Percentiles rank a stretch among this genome's conserved stretches.
Conservation (phyloP, 306 rosid species). For the Lupinus albus region DNA sequence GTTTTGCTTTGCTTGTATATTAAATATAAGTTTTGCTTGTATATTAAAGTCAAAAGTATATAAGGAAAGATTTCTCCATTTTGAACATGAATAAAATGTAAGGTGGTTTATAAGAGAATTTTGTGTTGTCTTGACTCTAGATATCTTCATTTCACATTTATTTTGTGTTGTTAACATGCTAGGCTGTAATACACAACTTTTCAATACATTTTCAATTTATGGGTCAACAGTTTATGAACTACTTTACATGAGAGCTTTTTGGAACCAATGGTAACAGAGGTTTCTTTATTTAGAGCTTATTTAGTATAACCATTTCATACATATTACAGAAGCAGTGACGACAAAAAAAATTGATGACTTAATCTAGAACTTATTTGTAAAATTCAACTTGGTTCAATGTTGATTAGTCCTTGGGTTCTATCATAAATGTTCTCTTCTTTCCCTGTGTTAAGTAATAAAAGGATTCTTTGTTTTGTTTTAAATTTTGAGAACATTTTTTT, state of each 20-base stretch:
- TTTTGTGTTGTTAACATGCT: not conserved
- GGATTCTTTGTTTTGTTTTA: no score
- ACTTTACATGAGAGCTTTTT: not conserved
- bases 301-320: no score
- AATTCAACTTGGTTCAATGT: not conserved
- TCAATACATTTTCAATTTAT: not conserved
- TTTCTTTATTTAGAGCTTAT: no score
- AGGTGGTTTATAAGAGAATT: not conserved
- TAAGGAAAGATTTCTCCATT: not conserved
- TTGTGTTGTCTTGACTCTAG: not conserved
- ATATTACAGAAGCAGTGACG: not conserved
- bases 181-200: constrained; percentile 5
- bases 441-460: no score
- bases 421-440: no score
- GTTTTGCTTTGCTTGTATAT: no score
- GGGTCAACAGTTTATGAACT: no score
- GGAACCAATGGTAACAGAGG: not conserved
- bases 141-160: constrained; percentile 9
- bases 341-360: not conserved
- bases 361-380: no score
- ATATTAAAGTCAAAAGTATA: no score
- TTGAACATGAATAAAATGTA: not conserved
- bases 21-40: no score
- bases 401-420: not conserved
- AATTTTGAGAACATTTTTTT: no score